Evolutionary conservation across 306 rosid species (phyloP).

Genomic region (Boehmeria nivea): DNA sequence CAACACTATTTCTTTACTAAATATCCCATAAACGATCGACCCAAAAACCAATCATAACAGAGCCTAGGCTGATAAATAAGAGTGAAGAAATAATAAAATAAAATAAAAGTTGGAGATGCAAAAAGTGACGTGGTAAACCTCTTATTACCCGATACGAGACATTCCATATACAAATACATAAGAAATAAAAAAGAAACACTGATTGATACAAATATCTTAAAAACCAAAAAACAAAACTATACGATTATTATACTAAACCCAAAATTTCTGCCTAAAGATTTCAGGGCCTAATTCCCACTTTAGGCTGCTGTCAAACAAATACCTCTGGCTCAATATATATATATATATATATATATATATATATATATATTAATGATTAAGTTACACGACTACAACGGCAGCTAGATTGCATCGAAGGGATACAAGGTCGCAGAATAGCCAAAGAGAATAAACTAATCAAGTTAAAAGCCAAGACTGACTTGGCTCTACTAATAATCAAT

Average conservation of each 20-base stretch:
- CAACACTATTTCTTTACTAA: too few relatives aligned
- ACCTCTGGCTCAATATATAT: too few relatives aligned
- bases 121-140: not conserved
- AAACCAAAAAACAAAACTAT: conserved; percentile 2
- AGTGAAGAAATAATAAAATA: too few relatives aligned
- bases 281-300: too few relatives aligned
- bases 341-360: too few relatives aligned
- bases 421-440: conserved; percentile 17
- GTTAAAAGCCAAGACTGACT: not conserved
- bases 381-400: too few relatives aligned
- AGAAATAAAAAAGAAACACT: too few relatives aligned
- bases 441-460: not conserved
- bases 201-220: too few relatives aligned
- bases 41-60: too few relatives aligned
- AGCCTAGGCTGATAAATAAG: too few relatives aligned
- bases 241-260: conserved; percentile 31
- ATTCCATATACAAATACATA: conserved; percentile 14
- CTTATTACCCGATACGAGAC: not conserved
- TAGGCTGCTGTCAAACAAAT: too few relatives aligned
- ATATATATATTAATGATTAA: too few relatives aligned
- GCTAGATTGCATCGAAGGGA: conserved; percentile 55
- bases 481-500: not conserved
- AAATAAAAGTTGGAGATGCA: not conserved
- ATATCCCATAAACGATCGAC: not conserved
- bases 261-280: conserved; percentile 34